phyloP scores from a whole-genome alignment of 2,329 filamentous ascomycete species.

The Aspergillus glaucus region DNA sequence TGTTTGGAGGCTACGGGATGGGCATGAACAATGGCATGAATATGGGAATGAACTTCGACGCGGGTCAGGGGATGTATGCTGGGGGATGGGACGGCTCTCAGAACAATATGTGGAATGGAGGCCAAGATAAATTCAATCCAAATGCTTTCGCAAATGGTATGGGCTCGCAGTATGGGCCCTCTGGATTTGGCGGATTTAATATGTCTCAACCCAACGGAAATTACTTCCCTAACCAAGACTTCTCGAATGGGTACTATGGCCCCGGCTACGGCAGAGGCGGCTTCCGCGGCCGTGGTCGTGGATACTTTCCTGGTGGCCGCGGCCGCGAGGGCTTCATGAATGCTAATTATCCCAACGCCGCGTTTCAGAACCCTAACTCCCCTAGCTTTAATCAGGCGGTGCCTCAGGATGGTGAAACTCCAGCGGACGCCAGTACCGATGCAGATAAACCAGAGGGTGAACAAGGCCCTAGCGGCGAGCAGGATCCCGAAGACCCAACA shows the following conservation, averaged over 20 bases:
- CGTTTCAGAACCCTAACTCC: slow-evolving; percentile 25
- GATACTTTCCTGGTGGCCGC: slow-evolving; percentile 45
- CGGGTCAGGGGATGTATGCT: slow-evolving; percentile 55
- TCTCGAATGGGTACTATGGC: slow-evolving; percentile 72
- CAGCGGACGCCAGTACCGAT: slow-evolving; percentile 11
- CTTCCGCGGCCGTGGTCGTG: slow-evolving; percentile 56
- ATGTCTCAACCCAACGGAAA: slow-evolving; percentile 74
- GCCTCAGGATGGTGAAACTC: slow-evolving; percentile 6
- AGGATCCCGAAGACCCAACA: slow-evolving; percentile 20
- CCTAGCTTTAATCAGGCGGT: slow-evolving; percentile 21
- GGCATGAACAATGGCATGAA: slow-evolving; percentile 70
- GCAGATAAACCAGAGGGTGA: slow-evolving; percentile 28
- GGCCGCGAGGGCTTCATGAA: slow-evolving; percentile 34
- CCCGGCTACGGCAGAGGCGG: slow-evolving; percentile 60
- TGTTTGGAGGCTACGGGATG: slow-evolving; percentile 54
- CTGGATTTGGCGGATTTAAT: slow-evolving; percentile 63
- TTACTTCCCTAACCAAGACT: slow-evolving; percentile 61
- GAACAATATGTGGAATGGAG: slow-evolving; percentile 67
- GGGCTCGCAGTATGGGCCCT: slow-evolving; percentile 74
- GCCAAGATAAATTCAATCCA: slow-evolving; percentile 86
- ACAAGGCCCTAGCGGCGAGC: slow-evolving; percentile 26
- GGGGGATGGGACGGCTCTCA: slow-evolving; percentile 76
- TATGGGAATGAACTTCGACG: slow-evolving; percentile 60
- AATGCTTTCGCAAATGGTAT: slow-evolving; percentile 68
- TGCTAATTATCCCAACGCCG: slow-evolving; percentile 27